phyloP scores from a whole-genome alignment of 805 yeast genomes.

The Nakazawaea ishiwadae region DNA sequence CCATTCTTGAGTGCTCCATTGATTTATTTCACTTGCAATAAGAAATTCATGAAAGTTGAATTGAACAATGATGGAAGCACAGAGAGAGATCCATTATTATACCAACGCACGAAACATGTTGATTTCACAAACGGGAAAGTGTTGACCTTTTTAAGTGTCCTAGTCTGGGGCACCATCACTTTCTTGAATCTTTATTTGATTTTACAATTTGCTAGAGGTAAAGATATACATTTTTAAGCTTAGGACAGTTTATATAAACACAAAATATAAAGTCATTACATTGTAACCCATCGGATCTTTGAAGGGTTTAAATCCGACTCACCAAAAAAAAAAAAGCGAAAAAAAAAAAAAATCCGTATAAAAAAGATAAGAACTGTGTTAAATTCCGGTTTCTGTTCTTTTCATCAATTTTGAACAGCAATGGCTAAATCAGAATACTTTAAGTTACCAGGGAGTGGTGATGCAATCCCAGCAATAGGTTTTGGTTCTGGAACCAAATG shows the following conservation, averaged over 20 bases:
- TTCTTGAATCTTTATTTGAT: constrained; percentile 69
- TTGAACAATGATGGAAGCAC: constrained; percentile 15
- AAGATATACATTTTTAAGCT: constrained; percentile 27
- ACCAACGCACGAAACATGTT: constrained; percentile 28
- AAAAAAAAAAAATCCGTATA: too few species aligned
- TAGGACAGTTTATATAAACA: background rate
- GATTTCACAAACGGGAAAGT: constrained; percentile 69
- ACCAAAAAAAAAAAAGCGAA: too few species aligned
- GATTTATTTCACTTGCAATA: constrained; percentile 68
- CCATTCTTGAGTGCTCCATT: constrained; percentile 82
- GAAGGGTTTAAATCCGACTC: too few species aligned
- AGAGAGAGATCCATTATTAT: constrained; percentile 16
- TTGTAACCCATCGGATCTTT: too few species aligned
- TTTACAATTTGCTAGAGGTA: constrained; percentile 28
- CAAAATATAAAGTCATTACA: too few species aligned
- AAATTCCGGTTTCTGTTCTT: too few species aligned
- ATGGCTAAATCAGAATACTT: constrained; percentile 13
- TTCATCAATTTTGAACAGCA: too few species aligned
- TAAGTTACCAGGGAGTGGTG: constrained; percentile 23
- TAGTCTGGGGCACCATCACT: constrained; percentile 69
- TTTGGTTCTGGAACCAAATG: constrained; percentile 63
- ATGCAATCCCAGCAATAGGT: constrained; percentile 39
- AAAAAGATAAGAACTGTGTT: too few species aligned
- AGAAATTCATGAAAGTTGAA: constrained; percentile 34
- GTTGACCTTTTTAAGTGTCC: constrained; percentile 48